These are phyloP conservation scores for Apodospora peruviana DNA, from an alignment of 495 filamentous ascomycete species.

Conservation along the genomic window DNA sequence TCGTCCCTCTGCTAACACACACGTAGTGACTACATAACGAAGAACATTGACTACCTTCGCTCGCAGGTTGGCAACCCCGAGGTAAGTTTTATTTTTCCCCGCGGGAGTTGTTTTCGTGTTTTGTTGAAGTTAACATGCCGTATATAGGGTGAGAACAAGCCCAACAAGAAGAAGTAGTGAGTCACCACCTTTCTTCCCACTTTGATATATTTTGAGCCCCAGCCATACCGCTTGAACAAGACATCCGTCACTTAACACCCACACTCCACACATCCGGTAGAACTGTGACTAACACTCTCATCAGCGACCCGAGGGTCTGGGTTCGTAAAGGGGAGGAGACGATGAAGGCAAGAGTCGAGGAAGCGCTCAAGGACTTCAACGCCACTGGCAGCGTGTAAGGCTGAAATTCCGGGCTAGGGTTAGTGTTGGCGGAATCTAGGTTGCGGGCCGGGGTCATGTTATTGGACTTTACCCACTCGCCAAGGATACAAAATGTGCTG, in stretches of 20 bases:
- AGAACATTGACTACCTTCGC: slow-evolving; percentile 91
- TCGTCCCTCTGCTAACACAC: neutral
- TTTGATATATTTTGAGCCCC: neutral
- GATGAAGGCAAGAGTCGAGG: slow-evolving; percentile 76
- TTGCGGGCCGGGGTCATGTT: too few species aligned
- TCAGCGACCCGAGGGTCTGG: slow-evolving; percentile 56
- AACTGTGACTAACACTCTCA: too few species aligned
- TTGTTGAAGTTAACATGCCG: too few species aligned
- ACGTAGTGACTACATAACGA: slow-evolving; percentile 69
- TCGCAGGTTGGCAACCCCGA: slow-evolving; percentile 90
- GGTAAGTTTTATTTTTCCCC: slow-evolving; percentile 41
- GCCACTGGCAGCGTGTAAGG: slow-evolving; percentile 81
- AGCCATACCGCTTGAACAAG: neutral
- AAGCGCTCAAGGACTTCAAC: slow-evolving; percentile 88
- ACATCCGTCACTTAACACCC: neutral
- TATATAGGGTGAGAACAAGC: slow-evolving; percentile 57
- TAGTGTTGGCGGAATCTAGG: too few species aligned
- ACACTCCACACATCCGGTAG: neutral
- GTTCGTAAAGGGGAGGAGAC: slow-evolving; percentile 96
- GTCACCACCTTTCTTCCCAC: neutral
- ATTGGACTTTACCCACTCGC: too few species aligned
- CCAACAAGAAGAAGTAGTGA: slow-evolving; percentile 99
- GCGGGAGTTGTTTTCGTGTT: neutral
- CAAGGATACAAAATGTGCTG: too few species aligned
- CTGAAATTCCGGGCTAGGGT: too few species aligned